A percentile compares a stretch with the other conserved stretches of the same genome.
phyloP scores from a whole-genome alignment of 495 filamentous ascomycete species.

The Penicillium silybi region DNA sequence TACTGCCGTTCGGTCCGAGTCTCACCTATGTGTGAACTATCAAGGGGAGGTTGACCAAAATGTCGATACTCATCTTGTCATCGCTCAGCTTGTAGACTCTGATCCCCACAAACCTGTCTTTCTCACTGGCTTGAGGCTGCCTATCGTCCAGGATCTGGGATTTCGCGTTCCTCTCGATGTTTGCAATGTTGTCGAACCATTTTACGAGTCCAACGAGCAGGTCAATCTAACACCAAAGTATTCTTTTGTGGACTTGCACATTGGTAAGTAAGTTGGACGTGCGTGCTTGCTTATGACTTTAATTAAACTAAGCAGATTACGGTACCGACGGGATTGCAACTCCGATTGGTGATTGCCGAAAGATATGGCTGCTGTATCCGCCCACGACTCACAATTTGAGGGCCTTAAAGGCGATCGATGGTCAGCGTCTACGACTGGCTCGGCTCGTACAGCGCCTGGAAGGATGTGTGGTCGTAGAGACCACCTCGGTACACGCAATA shows the following conservation, averaged over 20 bases:
- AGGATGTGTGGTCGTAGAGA: conserved; percentile 11
- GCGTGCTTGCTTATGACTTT: too few species aligned
- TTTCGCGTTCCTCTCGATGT: conserved; percentile 7
- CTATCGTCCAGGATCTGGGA: conserved; percentile 2
- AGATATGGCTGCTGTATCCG: conserved; percentile 17
- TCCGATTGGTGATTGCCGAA: conserved; percentile 11
- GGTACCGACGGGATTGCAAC: conserved; percentile 14
- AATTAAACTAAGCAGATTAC: too few species aligned
- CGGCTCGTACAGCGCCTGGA: conserved; percentile 7
- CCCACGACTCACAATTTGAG: conserved; percentile 11
- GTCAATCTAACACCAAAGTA: conserved; percentile 15
- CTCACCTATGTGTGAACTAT: conserved; percentile 3
- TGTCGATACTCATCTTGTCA: conserved; percentile 2
- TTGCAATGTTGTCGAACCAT: conserved; percentile 7
- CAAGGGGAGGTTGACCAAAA: conserved; percentile 6
- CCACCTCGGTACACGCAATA: conserved; percentile 12
- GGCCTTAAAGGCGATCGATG: conserved; percentile 4
- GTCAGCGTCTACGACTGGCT: conserved; percentile 7
- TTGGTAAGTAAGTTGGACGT: conserved; percentile 5
- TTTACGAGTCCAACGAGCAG: conserved; percentile 9
- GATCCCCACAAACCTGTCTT: conserved; percentile 2
- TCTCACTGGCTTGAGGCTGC: conserved; percentile 6
- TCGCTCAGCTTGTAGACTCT: conserved; percentile 7
- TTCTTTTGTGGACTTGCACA: conserved; percentile 17
- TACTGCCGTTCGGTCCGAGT: conserved; percentile 5